phyloP scores from a whole-genome alignment of 148 eudicot species.

The Simmondsia chinensis region DNA sequence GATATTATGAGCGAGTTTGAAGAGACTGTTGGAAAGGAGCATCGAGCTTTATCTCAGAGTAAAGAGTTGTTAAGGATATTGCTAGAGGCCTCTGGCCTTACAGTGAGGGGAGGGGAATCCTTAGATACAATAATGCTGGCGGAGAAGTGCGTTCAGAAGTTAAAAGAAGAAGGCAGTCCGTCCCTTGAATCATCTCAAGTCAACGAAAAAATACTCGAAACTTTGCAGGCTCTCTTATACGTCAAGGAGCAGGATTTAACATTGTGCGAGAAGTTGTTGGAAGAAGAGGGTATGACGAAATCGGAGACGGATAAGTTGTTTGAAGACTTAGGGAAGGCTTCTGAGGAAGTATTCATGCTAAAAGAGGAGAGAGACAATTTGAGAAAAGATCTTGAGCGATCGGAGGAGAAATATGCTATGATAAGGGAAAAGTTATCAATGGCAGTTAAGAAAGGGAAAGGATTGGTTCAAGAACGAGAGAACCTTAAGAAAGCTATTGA shows the following conservation, averaged over 20 bases:
- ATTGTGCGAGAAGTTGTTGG: slow-evolving; percentile 41
- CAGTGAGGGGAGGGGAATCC: slow-evolving; percentile 20
- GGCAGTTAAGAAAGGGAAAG: slow-evolving; percentile 98
- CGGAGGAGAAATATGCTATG: slow-evolving; percentile 71
- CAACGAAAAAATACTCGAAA: slow-evolving; percentile 35
- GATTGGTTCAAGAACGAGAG: slow-evolving; percentile 91
- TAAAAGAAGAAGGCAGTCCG: slow-evolving; percentile 32
- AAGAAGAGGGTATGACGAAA: slow-evolving; percentile 43
- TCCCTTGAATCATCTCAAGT: slow-evolving; percentile 26
- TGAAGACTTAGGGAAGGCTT: slow-evolving; percentile 31
- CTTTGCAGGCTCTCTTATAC: slow-evolving; percentile 51
- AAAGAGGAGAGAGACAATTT: slow-evolving; percentile 48
- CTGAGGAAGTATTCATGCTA: slow-evolving; percentile 41
- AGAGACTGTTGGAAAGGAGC: slow-evolving; percentile 32
- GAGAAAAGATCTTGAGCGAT: slow-evolving; percentile 51
- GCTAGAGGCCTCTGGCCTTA: slow-evolving; percentile 54
- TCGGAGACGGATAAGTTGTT: slow-evolving; percentile 30
- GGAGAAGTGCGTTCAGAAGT: slow-evolving; percentile 39
- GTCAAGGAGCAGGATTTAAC: slow-evolving; percentile 45
- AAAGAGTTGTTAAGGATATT: slow-evolving; percentile 38
- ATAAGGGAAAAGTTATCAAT: slow-evolving; percentile 82
- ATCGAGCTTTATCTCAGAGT: slow-evolving; percentile 45
- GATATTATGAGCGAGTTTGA: slow-evolving; percentile 34
- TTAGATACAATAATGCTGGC: slow-evolving; percentile 34
- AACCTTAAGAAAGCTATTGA: slow-evolving; percentile 58